These are phyloP conservation scores for Pleurotus pulmonarius DNA, from an alignment of 768 basidiomycete genomes.

Conservation along the genomic window DNA sequence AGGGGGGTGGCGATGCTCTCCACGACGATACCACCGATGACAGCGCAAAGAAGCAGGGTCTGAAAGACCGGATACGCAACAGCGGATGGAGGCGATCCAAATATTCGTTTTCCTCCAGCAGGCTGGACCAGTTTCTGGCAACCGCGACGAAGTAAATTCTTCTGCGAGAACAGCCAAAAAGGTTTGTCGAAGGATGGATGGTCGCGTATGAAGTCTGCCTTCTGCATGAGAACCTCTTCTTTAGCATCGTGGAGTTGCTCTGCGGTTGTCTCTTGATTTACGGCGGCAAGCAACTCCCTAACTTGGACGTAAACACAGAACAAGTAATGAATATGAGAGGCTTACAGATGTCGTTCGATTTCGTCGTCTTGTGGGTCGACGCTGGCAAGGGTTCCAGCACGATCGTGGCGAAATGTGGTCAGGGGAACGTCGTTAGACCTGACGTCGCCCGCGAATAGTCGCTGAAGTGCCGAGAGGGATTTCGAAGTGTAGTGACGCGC, in stretches of 20 bases:
- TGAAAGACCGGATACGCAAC: slow-evolving; percentile 72
- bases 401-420: slow-evolving; percentile 44
- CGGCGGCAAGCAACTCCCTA: slow-evolving; percentile 67
- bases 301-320: not conserved
- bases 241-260: slow-evolving; percentile 60
- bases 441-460: slow-evolving; percentile 58
- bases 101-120: slow-evolving; percentile 81
- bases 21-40: slow-evolving; percentile 78
- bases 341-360: slow-evolving; percentile 73
- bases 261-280: slow-evolving; percentile 48
- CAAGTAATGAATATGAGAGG: not conserved
- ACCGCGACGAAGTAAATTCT: slow-evolving; percentile 62
- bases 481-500: slow-evolving; percentile 50
- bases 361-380: slow-evolving; percentile 46
- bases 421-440: slow-evolving; percentile 56
- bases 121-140: slow-evolving; percentile 86
- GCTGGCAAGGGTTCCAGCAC: slow-evolving; percentile 26
- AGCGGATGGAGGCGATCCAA: slow-evolving; percentile 67
- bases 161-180: slow-evolving; percentile 86
- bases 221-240: slow-evolving; percentile 70
- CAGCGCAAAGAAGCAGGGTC: slow-evolving; percentile 64
- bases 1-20: slow-evolving; percentile 81
- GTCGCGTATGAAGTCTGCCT: slow-evolving; percentile 82
- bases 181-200: slow-evolving; percentile 89
- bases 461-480: slow-evolving; percentile 59